Evolutionary conservation across 305 asterid genomes (phyloP).

Genomic region (Petunia hybrid): DNA sequence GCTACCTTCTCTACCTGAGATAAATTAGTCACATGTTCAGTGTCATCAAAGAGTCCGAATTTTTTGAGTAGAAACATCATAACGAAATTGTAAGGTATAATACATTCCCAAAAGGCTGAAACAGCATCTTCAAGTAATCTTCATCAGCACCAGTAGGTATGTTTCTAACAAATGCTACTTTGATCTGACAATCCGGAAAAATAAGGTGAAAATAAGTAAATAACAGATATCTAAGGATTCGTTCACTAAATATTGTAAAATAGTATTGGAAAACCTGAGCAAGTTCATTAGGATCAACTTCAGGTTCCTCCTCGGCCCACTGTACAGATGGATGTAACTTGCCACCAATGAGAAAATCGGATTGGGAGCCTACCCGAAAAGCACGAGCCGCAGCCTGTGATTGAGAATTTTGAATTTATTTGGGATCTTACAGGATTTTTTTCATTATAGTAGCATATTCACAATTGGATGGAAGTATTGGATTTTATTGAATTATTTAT

Average conservation of each 20-base stretch:
- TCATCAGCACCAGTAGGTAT: constrained; percentile 82
- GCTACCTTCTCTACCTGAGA: constrained; percentile 88
- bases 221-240: constrained; percentile 28
- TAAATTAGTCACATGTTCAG: constrained; percentile 30
- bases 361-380: constrained; percentile 73
- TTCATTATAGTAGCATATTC: constrained; percentile 32
- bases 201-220: constrained; percentile 33
- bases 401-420: constrained; percentile 70
- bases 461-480: constrained; percentile 28
- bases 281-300: constrained; percentile 62
- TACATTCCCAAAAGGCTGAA: constrained; percentile 91
- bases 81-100: constrained; percentile 30
- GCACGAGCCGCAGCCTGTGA: constrained; percentile 98
- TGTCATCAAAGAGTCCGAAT: constrained; percentile 9
- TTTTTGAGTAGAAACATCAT: constrained; percentile 21
- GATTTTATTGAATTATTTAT: constrained; percentile 31
- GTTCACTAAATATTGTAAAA: constrained; percentile 32
- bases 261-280: constrained; percentile 63
- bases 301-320: constrained; percentile 89
- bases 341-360: constrained; percentile 82
- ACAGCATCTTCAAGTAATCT: constrained; percentile 68
- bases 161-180: constrained; percentile 79
- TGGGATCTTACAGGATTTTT: constrained; percentile 42
- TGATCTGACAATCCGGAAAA: constrained; percentile 64
- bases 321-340: constrained; percentile 84